Evolutionary conservation across 768 basidiomycete species (phyloP).

Genomic region (Suillus subaureus): DNA sequence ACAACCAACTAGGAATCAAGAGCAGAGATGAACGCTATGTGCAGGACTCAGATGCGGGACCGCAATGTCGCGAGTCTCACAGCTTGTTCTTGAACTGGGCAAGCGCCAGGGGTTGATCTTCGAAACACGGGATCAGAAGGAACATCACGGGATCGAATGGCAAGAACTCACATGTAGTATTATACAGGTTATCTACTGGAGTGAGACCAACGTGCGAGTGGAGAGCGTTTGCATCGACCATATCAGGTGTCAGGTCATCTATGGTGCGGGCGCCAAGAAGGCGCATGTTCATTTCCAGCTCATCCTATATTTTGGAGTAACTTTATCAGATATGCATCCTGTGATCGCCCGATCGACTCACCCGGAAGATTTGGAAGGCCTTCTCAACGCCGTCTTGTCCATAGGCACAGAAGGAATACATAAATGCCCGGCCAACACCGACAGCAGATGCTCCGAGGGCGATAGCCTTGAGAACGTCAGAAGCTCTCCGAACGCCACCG

Average conservation of each 20-base stretch:
- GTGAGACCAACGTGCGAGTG: conserved; percentile 65
- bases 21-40: too few species aligned
- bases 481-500: conserved; percentile 92
- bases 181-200: conserved; percentile 75
- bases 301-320: conserved; percentile 58
- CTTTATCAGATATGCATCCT: neutral
- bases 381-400: conserved; percentile 86
- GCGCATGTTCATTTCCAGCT: conserved; percentile 98
- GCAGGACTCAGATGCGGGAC: neutral
- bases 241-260: conserved; percentile 77
- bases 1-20: neutral
- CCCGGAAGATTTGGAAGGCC: conserved; percentile 77
- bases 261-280: conserved; percentile 83
- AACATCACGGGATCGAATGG: conserved; percentile 4
- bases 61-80: conserved; percentile 9
- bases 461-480: conserved; percentile 86
- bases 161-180: conserved; percentile 71
- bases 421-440: conserved; percentile 83
- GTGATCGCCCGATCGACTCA: conserved; percentile 30
- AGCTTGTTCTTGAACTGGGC: conserved; percentile 26
- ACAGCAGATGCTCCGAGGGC: conserved; percentile 92
- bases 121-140: conserved; percentile 3
- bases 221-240: conserved; percentile 86
- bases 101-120: conserved; percentile 34
- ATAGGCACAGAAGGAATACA: conserved; percentile 89